A percentile compares a stretch with the other conserved stretches of the same genome.
phyloP scores from a whole-genome alignment of 176 grass and related monocot genomes.

The Eleusine coracana region DNA sequence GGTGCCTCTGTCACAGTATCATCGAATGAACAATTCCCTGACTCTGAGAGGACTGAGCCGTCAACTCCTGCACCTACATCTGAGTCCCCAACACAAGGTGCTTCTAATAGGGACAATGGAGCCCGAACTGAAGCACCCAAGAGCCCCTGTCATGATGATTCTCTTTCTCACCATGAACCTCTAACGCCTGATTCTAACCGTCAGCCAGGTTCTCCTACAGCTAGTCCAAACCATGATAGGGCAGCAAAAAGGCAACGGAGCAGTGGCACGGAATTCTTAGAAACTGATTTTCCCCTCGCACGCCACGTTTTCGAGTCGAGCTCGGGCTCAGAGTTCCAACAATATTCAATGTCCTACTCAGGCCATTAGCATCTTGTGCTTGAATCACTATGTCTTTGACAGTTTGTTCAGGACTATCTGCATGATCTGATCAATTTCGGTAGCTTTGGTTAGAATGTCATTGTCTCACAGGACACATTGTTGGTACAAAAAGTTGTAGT shows the following conservation, averaged over 20 bases:
- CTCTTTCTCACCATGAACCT: constrained; percentile 50
- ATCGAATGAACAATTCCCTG: constrained; percentile 46
- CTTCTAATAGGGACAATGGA: constrained; percentile 48
- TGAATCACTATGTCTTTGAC: background rate
- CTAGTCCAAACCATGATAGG: constrained; percentile 62
- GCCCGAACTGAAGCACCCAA: constrained; percentile 39
- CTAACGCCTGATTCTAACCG: constrained; percentile 81
- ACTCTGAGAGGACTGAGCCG: constrained; percentile 80
- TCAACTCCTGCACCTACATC: constrained; percentile 76
- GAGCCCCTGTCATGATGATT: constrained; percentile 58
- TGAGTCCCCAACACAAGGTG: constrained; percentile 59
- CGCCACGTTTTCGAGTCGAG: background rate
- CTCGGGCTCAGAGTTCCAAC: background rate
- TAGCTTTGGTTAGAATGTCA: constrained; percentile 40
- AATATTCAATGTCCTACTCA: background rate
- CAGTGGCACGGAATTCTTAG: background rate
- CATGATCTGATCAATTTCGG: constrained; percentile 26
- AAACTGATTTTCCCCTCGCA: background rate
- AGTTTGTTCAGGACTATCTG: constrained; percentile 7
- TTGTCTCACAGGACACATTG: constrained; percentile 12
- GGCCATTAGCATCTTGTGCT: background rate
- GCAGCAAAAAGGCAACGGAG: constrained; percentile 14
- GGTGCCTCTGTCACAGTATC: constrained; percentile 37
- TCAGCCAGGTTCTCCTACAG: constrained; percentile 51
- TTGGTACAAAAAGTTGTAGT: constrained; percentile 46